phyloP scores from a whole-genome alignment of 306 rosid genomes.

The barrel medic (Medicago truncatula) region MtrunA17r5.0-ANR NC_053042.1:44407001-44407500 shows the following conservation, averaged over 20 bases:
- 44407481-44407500: not conserved
- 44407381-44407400: too few relatives aligned
- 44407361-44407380: too few relatives aligned
- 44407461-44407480: not conserved
- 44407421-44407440: too few relatives aligned
- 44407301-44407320: too few relatives aligned
- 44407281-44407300: too few relatives aligned
- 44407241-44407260: not conserved
- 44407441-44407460: not conserved
- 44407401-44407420: too few relatives aligned
- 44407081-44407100: constrained; percentile 24
- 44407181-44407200: not conserved
- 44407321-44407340: too few relatives aligned
- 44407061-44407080: constrained; percentile 20
- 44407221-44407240: not conserved
- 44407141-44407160: constrained; percentile 22
- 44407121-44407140: constrained; percentile 10
- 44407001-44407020: constrained; percentile 99
- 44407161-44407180: not conserved
- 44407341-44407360: too few relatives aligned
- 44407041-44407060: constrained; percentile 81
- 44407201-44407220: constrained; percentile 5
- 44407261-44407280: not conserved
- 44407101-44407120: constrained; percentile 28
- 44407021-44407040: constrained; percentile 92